Evolutionary conservation across 805 yeast genomes (phyloP), one percentile per base, ranked within the genome.

Genomic region (Yarrowia porcina): DNA sequence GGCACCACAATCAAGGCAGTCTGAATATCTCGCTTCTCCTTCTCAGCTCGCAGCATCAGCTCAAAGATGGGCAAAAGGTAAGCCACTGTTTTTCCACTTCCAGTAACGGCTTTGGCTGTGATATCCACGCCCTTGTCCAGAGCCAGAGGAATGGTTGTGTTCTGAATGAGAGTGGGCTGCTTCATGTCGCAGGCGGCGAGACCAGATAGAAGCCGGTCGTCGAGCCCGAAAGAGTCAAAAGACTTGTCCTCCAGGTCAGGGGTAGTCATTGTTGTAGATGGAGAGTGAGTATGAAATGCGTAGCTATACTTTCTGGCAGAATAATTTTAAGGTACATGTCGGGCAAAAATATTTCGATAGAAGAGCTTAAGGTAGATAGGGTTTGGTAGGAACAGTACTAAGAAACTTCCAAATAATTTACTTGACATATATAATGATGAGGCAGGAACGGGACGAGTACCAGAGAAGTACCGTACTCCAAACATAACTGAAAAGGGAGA

Each of bases 41-140:
- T 71, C 25, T 68, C 66, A 39, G 68, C 72, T 64, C 68, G 72
- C 64, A 93, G 77, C 41, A 94, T 82, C 41, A 85, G 81, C 73
- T 94, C 96, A 41, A 94, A 74, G 17, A 94, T 86, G 7, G 99
- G 99, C 54, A 93, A 82, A 66, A 87, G 76, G 72, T 93, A 93
- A 1, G 97, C 96, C 11, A 90, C 89, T 0, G 98, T 93, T 74
- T 93, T 93, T 67, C 98, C 98, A 9, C 97, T 88, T 4, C 99
- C 99, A 0, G 99, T 93, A 25, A 90, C 85, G 7, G 98, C 97
- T 72, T 89, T 86, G 38, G 97, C 97, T 50, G 93, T 87, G 66
- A 93, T 88, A 73, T 93, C 97, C 76, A 91, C 87, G 71, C 87
- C 89, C 68, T 93, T 94, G 67, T 90, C 88, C 61, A 94, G 76